Base-by-base conservation (phyloP, 352 stramenopile species). In the Globisporangium lucens region DNA sequence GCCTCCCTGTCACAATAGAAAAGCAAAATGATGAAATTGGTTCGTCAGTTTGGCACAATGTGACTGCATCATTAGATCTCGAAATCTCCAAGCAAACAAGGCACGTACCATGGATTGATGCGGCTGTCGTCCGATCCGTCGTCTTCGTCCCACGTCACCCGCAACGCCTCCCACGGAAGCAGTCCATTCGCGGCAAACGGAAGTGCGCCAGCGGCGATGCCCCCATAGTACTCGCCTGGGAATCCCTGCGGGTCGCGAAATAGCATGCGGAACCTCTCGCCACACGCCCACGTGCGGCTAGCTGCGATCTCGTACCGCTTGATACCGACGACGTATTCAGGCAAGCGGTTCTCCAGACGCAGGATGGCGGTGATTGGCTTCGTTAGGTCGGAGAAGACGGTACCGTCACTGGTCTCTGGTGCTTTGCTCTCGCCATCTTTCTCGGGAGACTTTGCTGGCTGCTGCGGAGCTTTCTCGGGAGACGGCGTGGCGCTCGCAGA, bases 131-230 rank as follows among this genome's bases (percentile, higher is more conserved):
- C 83, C 24, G 82, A 87, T 35, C 87, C 87, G 56, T 93, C 87
- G 63, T 93, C 85, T 85, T 94, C 84, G 55, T 95, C 85, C 87
- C 87, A 95, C 49, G 86, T 89, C 66, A 95, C 80, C 22, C 83
- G 85, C 43, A 93, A 71, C 8, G 85, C 76, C 70, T 95, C 87
- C 85, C 87, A 95, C 12, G 83, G 83, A n/a, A 95, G 61, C 61
- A 95, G 71, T 0, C 85, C 85, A 65, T 84, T 81, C 7, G 63
- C 51, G 35, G 78, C 60, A 36, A 89, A 93, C 10, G 83, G 82
- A 27, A 93, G 74, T 2, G 85, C 88, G 6, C 87, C 87, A 24
- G 83, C 85, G 6, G 87, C 77, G 15, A 91, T 64, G 9, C 83
- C 85, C 43, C 72, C 75, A 60, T 91, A 93, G 68, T 90, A 95